phyloP scores from a whole-genome alignment of 495 filamentous ascomycete species.

The Apiosordaria backusii region DNA sequence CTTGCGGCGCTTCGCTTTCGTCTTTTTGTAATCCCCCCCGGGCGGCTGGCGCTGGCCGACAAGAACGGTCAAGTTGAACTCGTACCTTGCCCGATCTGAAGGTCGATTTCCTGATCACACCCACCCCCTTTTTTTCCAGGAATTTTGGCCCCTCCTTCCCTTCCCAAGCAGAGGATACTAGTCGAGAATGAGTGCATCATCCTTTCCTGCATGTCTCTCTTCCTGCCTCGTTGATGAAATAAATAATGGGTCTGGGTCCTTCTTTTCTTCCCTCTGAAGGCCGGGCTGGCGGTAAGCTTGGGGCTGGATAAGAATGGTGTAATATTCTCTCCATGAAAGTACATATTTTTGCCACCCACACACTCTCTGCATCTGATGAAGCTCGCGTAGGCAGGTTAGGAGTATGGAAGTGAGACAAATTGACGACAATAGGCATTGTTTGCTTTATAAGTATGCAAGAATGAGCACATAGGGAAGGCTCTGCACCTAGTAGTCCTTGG shows the following conservation, averaged over 20 bases:
- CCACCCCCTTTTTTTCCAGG: background rate
- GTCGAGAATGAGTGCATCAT: background rate
- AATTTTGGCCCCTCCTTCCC: too few species aligned
- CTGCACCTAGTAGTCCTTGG: too few species aligned
- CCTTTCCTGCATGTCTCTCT: slow-evolving; percentile 12
- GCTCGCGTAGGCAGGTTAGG: background rate
- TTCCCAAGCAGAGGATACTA: background rate
- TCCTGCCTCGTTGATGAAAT: background rate
- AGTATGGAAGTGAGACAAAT: background rate
- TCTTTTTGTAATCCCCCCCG: background rate
- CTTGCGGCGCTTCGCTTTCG: background rate
- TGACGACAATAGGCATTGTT: background rate
- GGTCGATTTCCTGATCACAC: background rate
- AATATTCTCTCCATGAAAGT: background rate
- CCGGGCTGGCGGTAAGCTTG: background rate
- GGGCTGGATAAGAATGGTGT: too few species aligned
- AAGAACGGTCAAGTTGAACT: background rate
- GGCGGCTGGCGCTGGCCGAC: too few species aligned
- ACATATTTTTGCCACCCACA: background rate
- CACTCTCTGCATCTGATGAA: background rate
- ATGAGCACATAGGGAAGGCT: background rate
- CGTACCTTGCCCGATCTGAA: too few species aligned
- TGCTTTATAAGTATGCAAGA: background rate
- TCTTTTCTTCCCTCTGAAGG: background rate
- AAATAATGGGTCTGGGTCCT: background rate